Percentiles rank a stretch among this genome's conserved stretches.
phyloP scores from a whole-genome alignment of 257 asterid genomes.

The Solanum rostratum region DNA sequence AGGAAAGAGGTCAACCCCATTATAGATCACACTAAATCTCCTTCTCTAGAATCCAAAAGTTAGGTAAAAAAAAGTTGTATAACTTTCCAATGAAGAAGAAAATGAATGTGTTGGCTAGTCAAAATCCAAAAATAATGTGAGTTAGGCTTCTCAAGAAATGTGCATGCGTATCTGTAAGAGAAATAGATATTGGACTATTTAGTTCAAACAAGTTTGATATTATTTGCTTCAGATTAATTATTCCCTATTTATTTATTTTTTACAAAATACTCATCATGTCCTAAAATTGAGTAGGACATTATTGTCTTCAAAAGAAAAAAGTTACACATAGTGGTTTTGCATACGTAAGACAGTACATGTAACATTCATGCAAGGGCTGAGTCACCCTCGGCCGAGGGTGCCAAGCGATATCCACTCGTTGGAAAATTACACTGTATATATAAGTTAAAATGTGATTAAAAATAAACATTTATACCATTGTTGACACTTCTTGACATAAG shows the following conservation, averaged over 20 bases:
- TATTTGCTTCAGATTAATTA: accelerated
- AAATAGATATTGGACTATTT: neutral
- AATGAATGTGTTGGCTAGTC: neutral
- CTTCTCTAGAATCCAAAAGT: neutral
- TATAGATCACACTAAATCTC: neutral
- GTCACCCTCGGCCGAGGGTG: too few species aligned
- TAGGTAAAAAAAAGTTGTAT: neutral
- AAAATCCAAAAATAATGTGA: neutral
- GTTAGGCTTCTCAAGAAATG: neutral
- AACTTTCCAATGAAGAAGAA: neutral
- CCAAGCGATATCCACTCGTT: too few species aligned
- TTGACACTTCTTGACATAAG: too few species aligned
- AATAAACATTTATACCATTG: too few species aligned
- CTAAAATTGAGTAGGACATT: neutral
- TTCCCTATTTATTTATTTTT: neutral
- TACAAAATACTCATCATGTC: neutral
- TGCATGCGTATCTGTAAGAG: neutral
- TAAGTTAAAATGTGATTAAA: too few species aligned
- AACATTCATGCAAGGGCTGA: neutral
- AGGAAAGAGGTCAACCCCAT: neutral
- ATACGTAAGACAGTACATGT: too few species aligned
- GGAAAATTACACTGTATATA: too few species aligned
- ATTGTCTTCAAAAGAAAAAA: too few species aligned
- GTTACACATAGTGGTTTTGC: too few species aligned
- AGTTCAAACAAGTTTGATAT: neutral